Percentiles rank a stretch among this genome's conserved stretches.
phyloP scores from a whole-genome alignment of 2,329 filamentous ascomycete genomes.

The Xylariaceae sp. region DNA sequence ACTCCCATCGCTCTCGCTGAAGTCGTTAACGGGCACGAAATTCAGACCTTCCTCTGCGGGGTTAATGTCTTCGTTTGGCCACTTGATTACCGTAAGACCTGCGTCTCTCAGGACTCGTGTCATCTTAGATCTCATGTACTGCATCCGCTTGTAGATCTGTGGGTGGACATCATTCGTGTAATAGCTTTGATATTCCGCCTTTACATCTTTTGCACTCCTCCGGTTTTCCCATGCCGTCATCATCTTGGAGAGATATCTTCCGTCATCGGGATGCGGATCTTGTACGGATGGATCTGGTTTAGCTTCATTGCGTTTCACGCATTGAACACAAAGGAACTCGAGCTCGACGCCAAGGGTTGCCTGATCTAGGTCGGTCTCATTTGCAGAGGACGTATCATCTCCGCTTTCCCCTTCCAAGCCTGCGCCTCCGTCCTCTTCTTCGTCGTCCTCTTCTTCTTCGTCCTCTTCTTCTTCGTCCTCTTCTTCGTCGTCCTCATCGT shows the following conservation, averaged over 20 bases:
- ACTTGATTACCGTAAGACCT: conserved; percentile 11
- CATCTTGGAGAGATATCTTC: too few relatives aligned
- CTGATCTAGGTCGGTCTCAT: background rate
- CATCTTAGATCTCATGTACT: too few relatives aligned
- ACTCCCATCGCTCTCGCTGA: conserved; percentile 14
- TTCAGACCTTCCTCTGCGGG: background rate
- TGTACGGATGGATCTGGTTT: too few relatives aligned
- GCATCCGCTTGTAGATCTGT: too few relatives aligned
- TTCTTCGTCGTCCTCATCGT: background rate
- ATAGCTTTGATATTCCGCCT: too few relatives aligned
- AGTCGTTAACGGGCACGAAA: conserved; percentile 1
- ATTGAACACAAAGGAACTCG: conserved; percentile 19
- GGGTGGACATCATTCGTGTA: too few relatives aligned
- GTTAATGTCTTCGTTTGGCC: background rate
- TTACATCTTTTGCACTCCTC: too few relatives aligned
- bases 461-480: background rate
- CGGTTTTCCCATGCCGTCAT: too few relatives aligned
- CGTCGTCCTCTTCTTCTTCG: background rate
- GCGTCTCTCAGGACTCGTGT: background rate
- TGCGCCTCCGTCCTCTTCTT: too few relatives aligned
- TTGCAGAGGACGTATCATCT: background rate
- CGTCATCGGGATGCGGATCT: background rate
- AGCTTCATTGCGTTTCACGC: conserved; percentile 1
- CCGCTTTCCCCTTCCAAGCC: background rate
- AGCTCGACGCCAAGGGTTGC: conserved; percentile 18